Evolutionary conservation across 2,329 filamentous ascomycete species (phyloP).

Genomic region (Fusarium luffae): DNA sequence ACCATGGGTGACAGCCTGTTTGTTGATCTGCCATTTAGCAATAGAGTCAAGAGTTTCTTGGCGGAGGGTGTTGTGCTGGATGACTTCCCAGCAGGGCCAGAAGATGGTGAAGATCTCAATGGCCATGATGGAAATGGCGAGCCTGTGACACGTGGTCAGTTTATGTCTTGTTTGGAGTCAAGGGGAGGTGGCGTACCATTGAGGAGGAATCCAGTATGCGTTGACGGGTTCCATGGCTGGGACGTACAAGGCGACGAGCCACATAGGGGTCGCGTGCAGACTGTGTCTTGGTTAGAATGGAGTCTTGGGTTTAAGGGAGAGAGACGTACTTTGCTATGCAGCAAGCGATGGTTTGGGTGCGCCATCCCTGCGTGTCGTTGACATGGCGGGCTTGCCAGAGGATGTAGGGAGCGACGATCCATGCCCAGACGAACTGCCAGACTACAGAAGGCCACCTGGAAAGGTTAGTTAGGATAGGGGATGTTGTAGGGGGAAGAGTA

Average conservation of each 20-base stretch:
- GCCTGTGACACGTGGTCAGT: slow-evolving; percentile 49
- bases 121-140: slow-evolving; percentile 69
- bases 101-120: slow-evolving; percentile 74
- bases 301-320: neutral
- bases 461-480: neutral
- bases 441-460: slow-evolving; percentile 69
- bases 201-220: slow-evolving; percentile 66
- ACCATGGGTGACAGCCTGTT: slow-evolving; percentile 47
- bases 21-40: slow-evolving; percentile 59
- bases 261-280: slow-evolving; percentile 73
- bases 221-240: slow-evolving; percentile 64
- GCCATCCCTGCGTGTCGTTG: slow-evolving; percentile 74
- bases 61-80: slow-evolving; percentile 56
- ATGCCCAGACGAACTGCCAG: slow-evolving; percentile 74
- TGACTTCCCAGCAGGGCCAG: slow-evolving; percentile 69
- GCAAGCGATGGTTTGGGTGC: slow-evolving; percentile 68
- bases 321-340: slow-evolving; percentile 57
- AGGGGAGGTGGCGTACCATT: slow-evolving; percentile 62
- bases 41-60: slow-evolving; percentile 63
- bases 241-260: slow-evolving; percentile 69
- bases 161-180: neutral
- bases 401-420: slow-evolving; percentile 69
- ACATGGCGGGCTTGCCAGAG: slow-evolving; percentile 71
- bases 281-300: slow-evolving; percentile 49
- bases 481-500: neutral